Percentiles rank a stretch among this genome's conserved stretches.
Conservation (phyloP, 495 filamentous ascomycete species). For the Terfezia boudieri region DNA sequence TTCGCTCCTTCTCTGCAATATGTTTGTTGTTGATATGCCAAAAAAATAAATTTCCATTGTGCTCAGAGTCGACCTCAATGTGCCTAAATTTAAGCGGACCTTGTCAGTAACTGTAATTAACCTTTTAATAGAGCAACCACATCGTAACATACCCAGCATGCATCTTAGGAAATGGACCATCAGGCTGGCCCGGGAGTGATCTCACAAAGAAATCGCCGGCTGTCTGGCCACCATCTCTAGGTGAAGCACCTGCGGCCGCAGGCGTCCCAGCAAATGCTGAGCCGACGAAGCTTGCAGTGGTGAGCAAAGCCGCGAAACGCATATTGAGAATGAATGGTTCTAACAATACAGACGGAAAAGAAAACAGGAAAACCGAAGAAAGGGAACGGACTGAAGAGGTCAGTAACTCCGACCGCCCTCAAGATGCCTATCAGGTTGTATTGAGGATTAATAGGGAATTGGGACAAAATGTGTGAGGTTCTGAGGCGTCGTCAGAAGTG, state of each 20-base stretch:
- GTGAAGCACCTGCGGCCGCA: too few relatives aligned
- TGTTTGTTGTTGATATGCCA: conserved; percentile 94
- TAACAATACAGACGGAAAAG: neutral
- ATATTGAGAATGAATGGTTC: neutral
- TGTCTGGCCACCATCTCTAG: conserved; percentile 14
- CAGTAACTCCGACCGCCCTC: too few relatives aligned
- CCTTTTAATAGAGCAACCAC: neutral
- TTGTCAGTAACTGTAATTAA: neutral
- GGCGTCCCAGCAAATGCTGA: neutral
- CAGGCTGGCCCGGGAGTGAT: conserved; percentile 63
- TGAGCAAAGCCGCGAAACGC: neutral
- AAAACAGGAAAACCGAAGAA: neutral
- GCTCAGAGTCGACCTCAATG: conserved; percentile 61
- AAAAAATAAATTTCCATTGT: conserved; percentile 89
- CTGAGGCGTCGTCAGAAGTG: too few relatives aligned
- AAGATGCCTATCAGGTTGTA: too few relatives aligned
- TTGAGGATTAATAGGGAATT: too few relatives aligned
- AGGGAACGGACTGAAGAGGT: neutral
- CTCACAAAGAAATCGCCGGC: conserved; percentile 80
- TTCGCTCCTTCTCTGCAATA: conserved; percentile 76
- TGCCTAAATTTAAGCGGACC: conserved; percentile 32
- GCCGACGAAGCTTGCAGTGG: neutral
- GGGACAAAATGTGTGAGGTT: too few relatives aligned
- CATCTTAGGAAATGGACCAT: conserved; percentile 72
- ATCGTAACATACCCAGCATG: conserved; percentile 62